Percentiles rank a stretch among this genome's conserved stretches.
These are phyloP conservation scores for Dothideomycetes sp. DNA, from an alignment of 2,329 filamentous ascomycete genomes.

Conservation along the genomic window DNA sequence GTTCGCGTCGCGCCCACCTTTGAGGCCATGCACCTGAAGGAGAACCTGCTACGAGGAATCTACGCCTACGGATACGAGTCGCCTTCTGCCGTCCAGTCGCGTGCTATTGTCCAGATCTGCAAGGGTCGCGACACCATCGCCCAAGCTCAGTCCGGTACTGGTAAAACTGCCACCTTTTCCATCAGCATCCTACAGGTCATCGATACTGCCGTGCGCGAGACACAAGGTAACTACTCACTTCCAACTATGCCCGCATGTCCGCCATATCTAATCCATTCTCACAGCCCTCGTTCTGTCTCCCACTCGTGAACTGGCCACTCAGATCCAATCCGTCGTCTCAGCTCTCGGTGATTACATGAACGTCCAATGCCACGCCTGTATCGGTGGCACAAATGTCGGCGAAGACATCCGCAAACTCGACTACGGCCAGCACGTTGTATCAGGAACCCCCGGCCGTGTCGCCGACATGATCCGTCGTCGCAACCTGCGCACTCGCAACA, in stretches of 20 bases:
- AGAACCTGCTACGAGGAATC: slow-evolving; percentile 91
- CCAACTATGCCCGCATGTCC: neutral
- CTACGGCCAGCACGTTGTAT: slow-evolving; percentile 95
- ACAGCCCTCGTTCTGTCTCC: slow-evolving; percentile 84
- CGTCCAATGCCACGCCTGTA: slow-evolving; percentile 96
- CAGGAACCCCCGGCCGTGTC: slow-evolving; percentile 92
- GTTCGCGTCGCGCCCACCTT: slow-evolving; percentile 91
- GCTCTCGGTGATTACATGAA: slow-evolving; percentile 99
- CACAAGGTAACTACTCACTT: slow-evolving; percentile 47
- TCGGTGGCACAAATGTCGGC: slow-evolving; percentile 93
- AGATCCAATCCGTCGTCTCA: slow-evolving; percentile 98
- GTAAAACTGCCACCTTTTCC: slow-evolving; percentile 93
- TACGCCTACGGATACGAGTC: slow-evolving; percentile 99
- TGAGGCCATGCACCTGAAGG: slow-evolving; percentile 94
- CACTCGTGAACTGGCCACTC: slow-evolving; percentile 90
- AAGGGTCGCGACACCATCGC: slow-evolving; percentile 98
- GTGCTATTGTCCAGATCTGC: slow-evolving; percentile 97
- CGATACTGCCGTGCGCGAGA: slow-evolving; percentile 84
- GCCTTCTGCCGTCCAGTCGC: slow-evolving; percentile 92
- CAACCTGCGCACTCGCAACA: slow-evolving; percentile 62
- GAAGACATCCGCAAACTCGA: slow-evolving; percentile 97
- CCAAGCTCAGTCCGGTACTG: slow-evolving; percentile 92
- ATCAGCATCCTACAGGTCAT: slow-evolving; percentile 96
- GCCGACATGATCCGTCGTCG: slow-evolving; percentile 73
- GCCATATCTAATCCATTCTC: neutral